Base-by-base conservation (phyloP, 371 early-diverging fungal genomes). In the Lichtheimia hyalospora region DNA sequence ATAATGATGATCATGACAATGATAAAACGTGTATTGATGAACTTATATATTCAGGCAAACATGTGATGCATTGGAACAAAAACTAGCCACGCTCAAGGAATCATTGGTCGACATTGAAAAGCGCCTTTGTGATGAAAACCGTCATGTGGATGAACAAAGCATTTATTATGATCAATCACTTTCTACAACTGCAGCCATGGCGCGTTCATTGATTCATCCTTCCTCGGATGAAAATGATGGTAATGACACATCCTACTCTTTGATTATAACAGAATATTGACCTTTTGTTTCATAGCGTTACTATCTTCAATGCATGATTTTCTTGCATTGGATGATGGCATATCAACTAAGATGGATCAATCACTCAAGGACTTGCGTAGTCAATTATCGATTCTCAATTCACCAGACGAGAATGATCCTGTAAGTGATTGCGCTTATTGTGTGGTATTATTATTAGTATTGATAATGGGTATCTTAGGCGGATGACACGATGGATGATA, bases 91-190 rank as follows among this genome's bases (percentile, higher is more conserved):
- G 2, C 23, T 60, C n/a, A 25, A 60, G 23, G 39, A 18, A 8
- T 34, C 53, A 8, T 53, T 60, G n/a, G 14, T 21, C 16, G 52
- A 60, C 2, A 25, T 53, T 12, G 60, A 60, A 6, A 53, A 60
- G 20, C 53, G 44, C 13, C 60, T 60, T 15, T 53, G 60, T 42
- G 48, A 53, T 14, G 54, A 25, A 49, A 60, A 53, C 23, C 49
- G 54, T 18, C 44, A 27, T 18, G 27, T 60, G 44, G 60, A 60
- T 53, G 15, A 43, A 3, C 44, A 60, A 42, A 60, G 54, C 43
- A 41, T 60, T 3, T 44, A 12, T 28, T 57, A 49, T 25, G 56
- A 55, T 16, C 10, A 27, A 42, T 41, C 56, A 20, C 58, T 57
- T n/a, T 28, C 20, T 12, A 23, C 3, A 2, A 49, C 58, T 21